Percentiles rank a stretch among this genome's conserved stretches.
Conservation (phyloP, 2,329 filamentous ascomycete species). For the Allantophomopsis lycopodina region DNA sequence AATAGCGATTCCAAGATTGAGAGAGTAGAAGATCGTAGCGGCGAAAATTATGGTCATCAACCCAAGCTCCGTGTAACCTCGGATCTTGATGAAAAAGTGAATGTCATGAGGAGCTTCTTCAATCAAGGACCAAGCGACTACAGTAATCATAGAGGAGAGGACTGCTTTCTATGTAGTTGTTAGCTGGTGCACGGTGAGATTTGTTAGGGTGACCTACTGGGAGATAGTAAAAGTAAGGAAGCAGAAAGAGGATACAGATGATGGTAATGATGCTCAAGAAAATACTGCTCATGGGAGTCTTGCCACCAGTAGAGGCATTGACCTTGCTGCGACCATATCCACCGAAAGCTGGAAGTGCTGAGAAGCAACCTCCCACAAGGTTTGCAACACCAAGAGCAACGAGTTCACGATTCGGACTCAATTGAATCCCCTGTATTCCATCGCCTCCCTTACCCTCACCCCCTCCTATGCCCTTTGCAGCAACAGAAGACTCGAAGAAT, state of each 20-base stretch:
- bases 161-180: conserved; percentile 64
- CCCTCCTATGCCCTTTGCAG: conserved; percentile 73
- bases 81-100: conserved; percentile 73
- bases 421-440: conserved; percentile 62
- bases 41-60: conserved; percentile 87
- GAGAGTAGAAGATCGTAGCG: conserved; percentile 87
- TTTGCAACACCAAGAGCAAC: conserved; percentile 87
- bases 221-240: conserved; percentile 89
- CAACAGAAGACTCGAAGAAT: conserved; percentile 97
- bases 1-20: conserved; percentile 85
- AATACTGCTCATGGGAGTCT: conserved; percentile 86
- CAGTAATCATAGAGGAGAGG: conserved; percentile 83
- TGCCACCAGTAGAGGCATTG: conserved; percentile 81
- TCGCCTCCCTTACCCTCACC: conserved; percentile 36
- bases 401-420: conserved; percentile 87
- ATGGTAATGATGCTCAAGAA: conserved; percentile 74
- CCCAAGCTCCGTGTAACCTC: conserved; percentile 71
- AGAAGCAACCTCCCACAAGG: conserved; percentile 81
- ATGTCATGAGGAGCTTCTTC: conserved; percentile 94
- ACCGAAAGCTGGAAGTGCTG: conserved; percentile 85
- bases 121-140: conserved; percentile 86
- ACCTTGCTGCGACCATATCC: conserved; percentile 95
- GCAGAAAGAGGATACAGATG: conserved; percentile 64
- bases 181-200: conserved; percentile 6
- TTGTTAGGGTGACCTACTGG: conserved; percentile 60